These are phyloP conservation scores for Ceratocystis colombiana DNA, from an alignment of 2,329 filamentous ascomycete species.

Conservation along the genomic window DNA sequence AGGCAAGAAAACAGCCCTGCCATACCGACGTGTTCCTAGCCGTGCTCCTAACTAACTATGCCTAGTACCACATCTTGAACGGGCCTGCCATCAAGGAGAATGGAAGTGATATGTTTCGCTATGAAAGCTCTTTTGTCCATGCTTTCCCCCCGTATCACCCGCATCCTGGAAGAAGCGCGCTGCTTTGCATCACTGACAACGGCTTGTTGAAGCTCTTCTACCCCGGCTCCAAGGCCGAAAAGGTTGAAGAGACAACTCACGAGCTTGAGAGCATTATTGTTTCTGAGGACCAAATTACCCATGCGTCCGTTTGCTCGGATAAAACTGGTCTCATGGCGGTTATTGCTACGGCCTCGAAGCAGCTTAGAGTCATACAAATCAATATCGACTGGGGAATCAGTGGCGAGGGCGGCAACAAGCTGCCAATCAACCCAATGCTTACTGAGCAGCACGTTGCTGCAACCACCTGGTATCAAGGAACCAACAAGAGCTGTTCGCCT, in stretches of 20 bases:
- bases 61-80: slow-evolving; percentile 35
- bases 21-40: no score
- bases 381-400: slow-evolving; percentile 62
- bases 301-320: slow-evolving; percentile 65
- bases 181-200: slow-evolving; percentile 66
- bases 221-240: slow-evolving; percentile 56
- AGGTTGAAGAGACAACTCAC: slow-evolving; percentile 60
- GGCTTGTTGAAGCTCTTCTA: slow-evolving; percentile 68
- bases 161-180: slow-evolving; percentile 56
- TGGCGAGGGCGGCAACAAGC: slow-evolving; percentile 44
- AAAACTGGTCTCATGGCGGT: slow-evolving; percentile 60
- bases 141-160: slow-evolving; percentile 65
- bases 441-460: slow-evolving; percentile 47
- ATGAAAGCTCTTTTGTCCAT: slow-evolving; percentile 55
- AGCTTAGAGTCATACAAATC: slow-evolving; percentile 64
- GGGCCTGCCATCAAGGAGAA: slow-evolving; percentile 55
- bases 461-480: slow-evolving; percentile 47
- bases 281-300: slow-evolving; percentile 66
- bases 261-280: slow-evolving; percentile 64
- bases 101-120: slow-evolving; percentile 49
- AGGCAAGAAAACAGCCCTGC: no score
- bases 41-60: neutral
- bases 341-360: slow-evolving; percentile 58
- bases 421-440: slow-evolving; percentile 44
- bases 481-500: slow-evolving; percentile 34